A percentile compares a stretch with the other conserved stretches of the same genome.
These are phyloP conservation scores for Hortaea sp. DNA, from an alignment of 2,329 filamentous ascomycete genomes.

Conservation along the genomic window DNA sequence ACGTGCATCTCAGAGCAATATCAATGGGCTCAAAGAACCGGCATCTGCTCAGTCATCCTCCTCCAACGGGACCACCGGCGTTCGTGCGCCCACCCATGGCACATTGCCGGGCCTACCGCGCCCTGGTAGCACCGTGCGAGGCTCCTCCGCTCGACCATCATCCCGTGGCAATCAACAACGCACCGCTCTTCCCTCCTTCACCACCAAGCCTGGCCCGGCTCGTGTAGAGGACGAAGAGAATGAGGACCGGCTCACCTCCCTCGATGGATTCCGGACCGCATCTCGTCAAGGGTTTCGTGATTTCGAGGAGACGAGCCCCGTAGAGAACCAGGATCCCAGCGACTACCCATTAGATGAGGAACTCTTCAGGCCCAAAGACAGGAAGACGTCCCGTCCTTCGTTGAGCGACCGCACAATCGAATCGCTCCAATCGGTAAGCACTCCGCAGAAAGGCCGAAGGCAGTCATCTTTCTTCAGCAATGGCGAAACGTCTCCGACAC, in stretches of 20 bases:
- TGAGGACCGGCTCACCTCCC: constrained; percentile 32
- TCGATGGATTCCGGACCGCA: constrained; percentile 33
- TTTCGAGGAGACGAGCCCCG: constrained; percentile 10
- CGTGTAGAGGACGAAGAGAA: constrained; percentile 21
- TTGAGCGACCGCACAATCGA: constrained; percentile 79
- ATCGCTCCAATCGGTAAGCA: constrained; percentile 66
- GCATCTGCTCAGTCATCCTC: not conserved
- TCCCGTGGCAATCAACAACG: constrained; percentile 9
- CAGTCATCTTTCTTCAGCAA: constrained; percentile 63
- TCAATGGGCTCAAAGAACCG: not conserved
- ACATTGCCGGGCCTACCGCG: not conserved
- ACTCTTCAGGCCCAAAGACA: constrained; percentile 2
- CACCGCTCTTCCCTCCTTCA: constrained; percentile 1
- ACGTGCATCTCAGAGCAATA: constrained; percentile 4
- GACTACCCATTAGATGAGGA: constrained; percentile 8
- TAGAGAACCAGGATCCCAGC: constrained; percentile 8
- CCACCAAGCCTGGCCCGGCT: constrained; percentile 7
- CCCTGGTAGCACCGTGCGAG: not conserved
- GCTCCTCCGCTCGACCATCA: constrained; percentile 2
- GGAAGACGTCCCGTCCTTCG: constrained; percentile 38
- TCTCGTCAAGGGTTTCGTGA: constrained; percentile 30
- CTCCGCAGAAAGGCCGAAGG: constrained; percentile 61
- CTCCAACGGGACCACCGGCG: not conserved
- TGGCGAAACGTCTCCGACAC: constrained; percentile 49
- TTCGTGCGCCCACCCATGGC: constrained; percentile 1